Evolutionary conservation across 1,139 yeast species (phyloP), one percentile per base, ranked within the genome.

Genomic region (Blastobotrys elegans): DNA sequence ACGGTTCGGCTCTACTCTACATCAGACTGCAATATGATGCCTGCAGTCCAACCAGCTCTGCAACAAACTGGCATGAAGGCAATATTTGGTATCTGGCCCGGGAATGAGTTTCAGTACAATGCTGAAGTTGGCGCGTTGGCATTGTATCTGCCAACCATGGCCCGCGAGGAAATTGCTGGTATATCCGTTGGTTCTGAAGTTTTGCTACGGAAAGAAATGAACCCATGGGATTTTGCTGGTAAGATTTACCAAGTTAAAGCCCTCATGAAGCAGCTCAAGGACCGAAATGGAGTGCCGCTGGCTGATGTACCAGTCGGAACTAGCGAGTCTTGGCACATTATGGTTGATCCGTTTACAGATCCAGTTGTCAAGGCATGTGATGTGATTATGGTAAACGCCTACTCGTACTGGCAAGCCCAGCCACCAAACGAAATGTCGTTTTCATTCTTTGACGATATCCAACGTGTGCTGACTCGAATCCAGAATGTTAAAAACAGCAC

Each of bases 401-500:
- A 90, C 77, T 84, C 97, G 17, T 90, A 88, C 83, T 92, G 97
- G 97, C 97, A 92, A 74, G 97, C 97, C 39, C 96, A 87, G 73
- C 77, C 90, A 59, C 77, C 76, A 75, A 64, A 70, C 50, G 88
- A 87, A 65, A 79, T 96, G 35, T 80, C 95, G 21, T 85, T 79
- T 76, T 86, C 96, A 4, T 89, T 89, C 83, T 79, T 88, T 58
- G 96, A 89, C 66, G 97, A 89, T 69, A 86, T 89, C 69, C 87
- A 87, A 95, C 96, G 89, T 75, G 96, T 96, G 55, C 74, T 90
- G 68, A 95, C 86, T 74, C 75, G 76, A 52, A 79, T 90, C 63
- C 96, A 89, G 75, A 73, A 88, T 58, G 70, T 79, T 57, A 90
- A 90, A 76, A 96, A 95, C 53, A 71, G 84, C 50, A 83, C 90